Conservation (phyloP, 2,329 filamentous ascomycete species). For the Fusarium siculi region DNA sequence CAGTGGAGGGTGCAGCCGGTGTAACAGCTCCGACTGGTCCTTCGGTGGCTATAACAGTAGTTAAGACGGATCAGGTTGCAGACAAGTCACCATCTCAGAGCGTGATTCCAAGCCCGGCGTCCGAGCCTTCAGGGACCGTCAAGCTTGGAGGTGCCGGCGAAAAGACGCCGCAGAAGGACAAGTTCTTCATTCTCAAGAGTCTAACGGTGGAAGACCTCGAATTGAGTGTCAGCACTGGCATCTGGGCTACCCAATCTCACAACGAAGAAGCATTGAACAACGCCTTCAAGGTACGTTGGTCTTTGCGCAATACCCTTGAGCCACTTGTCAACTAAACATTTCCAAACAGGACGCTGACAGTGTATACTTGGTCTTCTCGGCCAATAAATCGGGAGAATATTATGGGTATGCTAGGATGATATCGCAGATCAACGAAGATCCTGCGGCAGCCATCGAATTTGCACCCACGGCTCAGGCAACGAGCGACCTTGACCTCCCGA, state of each 20-base stretch:
- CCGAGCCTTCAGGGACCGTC: not conserved
- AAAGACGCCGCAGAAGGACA: slow-evolving; percentile 63
- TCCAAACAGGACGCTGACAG: slow-evolving; percentile 75
- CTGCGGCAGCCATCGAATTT: slow-evolving; percentile 74
- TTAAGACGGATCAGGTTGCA: slow-evolving; percentile 19
- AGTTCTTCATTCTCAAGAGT: slow-evolving; percentile 94
- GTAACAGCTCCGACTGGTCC: slow-evolving; percentile 66
- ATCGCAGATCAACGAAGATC: slow-evolving; percentile 84
- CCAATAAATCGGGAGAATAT: slow-evolving; percentile 97
- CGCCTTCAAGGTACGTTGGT: slow-evolving; percentile 76
- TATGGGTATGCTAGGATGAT: slow-evolving; percentile 94
- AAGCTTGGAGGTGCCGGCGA: slow-evolving; percentile 16
- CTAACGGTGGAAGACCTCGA: slow-evolving; percentile 91
- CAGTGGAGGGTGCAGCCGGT: slow-evolving; percentile 58
- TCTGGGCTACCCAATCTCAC: slow-evolving; percentile 95
- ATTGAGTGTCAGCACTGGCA: slow-evolving; percentile 83
- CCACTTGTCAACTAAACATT: slow-evolving; percentile 4
- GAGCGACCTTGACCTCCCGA: slow-evolving; percentile 74
- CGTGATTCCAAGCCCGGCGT: slow-evolving; percentile 2
- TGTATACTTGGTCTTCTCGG: slow-evolving; percentile 93
- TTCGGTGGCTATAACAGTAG: slow-evolving; percentile 52
- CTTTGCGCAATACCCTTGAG: not conserved
- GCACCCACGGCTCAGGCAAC: slow-evolving; percentile 70
- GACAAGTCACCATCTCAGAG: slow-evolving; percentile 13
- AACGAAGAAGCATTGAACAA: slow-evolving; percentile 87